Percentiles rank a stretch among this genome's conserved stretches.
These are phyloP conservation scores for Aspergillus puulaauensis DNA, from an alignment of 2,329 filamentous ascomycete genomes.

Conservation along the genomic window DNA sequence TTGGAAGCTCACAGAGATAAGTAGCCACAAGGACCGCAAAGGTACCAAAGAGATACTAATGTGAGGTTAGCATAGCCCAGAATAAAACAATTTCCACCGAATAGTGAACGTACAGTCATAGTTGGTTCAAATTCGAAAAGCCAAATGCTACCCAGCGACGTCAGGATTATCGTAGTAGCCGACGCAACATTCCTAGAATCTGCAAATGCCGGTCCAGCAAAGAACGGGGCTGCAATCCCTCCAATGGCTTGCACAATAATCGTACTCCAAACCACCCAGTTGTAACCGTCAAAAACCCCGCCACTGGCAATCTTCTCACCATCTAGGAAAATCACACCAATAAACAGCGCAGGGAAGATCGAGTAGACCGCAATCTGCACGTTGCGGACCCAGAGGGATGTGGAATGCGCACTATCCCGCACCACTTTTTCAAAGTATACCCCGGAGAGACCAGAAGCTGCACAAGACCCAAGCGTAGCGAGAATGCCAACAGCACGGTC, in stretches of 20 bases:
- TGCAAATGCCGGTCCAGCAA: slow-evolving; percentile 81
- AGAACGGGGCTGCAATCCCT: slow-evolving; percentile 78
- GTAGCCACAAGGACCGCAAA: slow-evolving; percentile 75
- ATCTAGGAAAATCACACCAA: slow-evolving; percentile 84
- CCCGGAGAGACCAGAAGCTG: slow-evolving; percentile 79
- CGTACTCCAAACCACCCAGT: slow-evolving; percentile 83
- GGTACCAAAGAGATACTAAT: slow-evolving; percentile 79
- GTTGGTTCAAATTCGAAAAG: slow-evolving; percentile 81
- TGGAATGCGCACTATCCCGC: slow-evolving; percentile 73
- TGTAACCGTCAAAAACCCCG: slow-evolving; percentile 95
- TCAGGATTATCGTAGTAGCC: slow-evolving; percentile 85
- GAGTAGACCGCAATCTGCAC: slow-evolving; percentile 95
- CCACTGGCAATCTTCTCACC: slow-evolving; percentile 77
- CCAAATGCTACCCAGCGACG: slow-evolving; percentile 78
- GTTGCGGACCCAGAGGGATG: slow-evolving; percentile 90
- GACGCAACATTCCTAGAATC: slow-evolving; percentile 94
- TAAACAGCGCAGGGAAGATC: slow-evolving; percentile 80
- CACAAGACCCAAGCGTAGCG: slow-evolving; percentile 74
- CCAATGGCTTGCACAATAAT: slow-evolving; percentile 80
- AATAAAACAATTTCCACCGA: neutral
- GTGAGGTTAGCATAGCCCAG: slow-evolving; percentile 10
- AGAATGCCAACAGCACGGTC: slow-evolving; percentile 77
- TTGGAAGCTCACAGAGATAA: slow-evolving; percentile 74
- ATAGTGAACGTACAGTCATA: slow-evolving; percentile 60
- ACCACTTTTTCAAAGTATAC: slow-evolving; percentile 74